A percentile compares a stretch with the other conserved stretches of the same genome.
phyloP scores from a whole-genome alignment of 1,139 yeast species.

The Suhomyces anneliseae region DNA sequence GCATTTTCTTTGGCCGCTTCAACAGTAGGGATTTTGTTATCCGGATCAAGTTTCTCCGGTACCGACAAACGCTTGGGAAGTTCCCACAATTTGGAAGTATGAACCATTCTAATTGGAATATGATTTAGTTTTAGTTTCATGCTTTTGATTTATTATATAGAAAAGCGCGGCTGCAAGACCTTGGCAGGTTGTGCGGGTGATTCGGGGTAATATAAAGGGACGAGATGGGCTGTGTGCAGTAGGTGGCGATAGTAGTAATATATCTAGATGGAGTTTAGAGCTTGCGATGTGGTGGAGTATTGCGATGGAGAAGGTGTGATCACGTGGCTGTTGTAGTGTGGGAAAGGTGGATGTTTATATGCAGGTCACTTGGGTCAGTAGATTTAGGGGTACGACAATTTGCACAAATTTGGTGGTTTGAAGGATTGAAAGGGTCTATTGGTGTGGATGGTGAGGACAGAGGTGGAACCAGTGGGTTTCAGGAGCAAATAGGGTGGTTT shows the following conservation, averaged over 20 bases:
- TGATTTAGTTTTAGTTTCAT: constrained; percentile 1
- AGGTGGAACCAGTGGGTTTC: too few relatives aligned
- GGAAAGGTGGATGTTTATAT: too few relatives aligned
- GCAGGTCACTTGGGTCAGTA: too few relatives aligned
- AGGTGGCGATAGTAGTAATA: not conserved
- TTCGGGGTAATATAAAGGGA: not conserved
- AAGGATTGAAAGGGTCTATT: too few relatives aligned
- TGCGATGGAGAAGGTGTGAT: too few relatives aligned
- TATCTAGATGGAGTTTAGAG: too few relatives aligned
- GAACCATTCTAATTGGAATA: constrained; percentile 19
- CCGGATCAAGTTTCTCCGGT: constrained; percentile 56
- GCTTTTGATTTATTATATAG: not conserved
- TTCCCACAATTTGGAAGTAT: constrained; percentile 7
- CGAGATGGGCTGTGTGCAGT: not conserved
- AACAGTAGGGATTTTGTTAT: constrained; percentile 53
- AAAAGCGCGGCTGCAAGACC: not conserved
- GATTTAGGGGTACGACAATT: too few relatives aligned
- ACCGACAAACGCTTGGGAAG: constrained; percentile 50
- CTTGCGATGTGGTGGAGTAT: too few relatives aligned
- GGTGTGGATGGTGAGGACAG: too few relatives aligned
- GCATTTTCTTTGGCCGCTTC: constrained; percentile 48
- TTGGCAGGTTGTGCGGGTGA: not conserved
- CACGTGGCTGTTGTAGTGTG: too few relatives aligned
- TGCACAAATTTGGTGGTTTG: too few relatives aligned
- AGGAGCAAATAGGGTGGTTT: too few relatives aligned